Percentiles rank a stretch among this genome's conserved stretches.
Evolutionary conservation across 139 green algal genomes (phyloP).

Genomic region (Coelastrella sp.): DNA sequence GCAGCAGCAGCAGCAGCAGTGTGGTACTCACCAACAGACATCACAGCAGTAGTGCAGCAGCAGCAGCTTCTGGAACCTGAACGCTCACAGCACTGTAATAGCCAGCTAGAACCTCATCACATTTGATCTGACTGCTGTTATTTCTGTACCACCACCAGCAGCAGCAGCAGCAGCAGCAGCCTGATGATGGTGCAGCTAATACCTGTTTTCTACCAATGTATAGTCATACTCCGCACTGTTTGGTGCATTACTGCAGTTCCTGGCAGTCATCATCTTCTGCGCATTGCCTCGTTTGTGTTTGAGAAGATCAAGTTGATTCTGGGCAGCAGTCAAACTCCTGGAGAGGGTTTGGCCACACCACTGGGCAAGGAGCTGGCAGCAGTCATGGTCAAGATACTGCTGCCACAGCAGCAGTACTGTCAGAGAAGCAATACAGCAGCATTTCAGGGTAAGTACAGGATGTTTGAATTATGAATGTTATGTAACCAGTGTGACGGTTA

Average conservation of each 20-base stretch:
- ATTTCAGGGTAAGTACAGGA: slow-evolving; percentile 4
- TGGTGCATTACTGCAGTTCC: slow-evolving; percentile 8
- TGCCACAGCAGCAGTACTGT: slow-evolving; percentile 17
- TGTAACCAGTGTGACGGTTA: background rate
- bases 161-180: background rate
- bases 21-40: background rate
- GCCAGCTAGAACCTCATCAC: no score
- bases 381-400: slow-evolving; percentile 10
- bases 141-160: no score
- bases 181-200: background rate
- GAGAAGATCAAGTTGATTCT: slow-evolving; percentile 33
- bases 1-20: background rate
- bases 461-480: background rate
- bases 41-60: background rate
- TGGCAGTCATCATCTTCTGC: slow-evolving; percentile 7
- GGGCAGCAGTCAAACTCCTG: background rate
- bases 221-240: background rate
- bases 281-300: slow-evolving; percentile 21
- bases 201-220: background rate
- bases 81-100: no score
- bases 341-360: background rate
- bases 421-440: background rate
- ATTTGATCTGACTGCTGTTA: no score
- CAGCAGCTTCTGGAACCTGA: background rate
- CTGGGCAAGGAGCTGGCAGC: slow-evolving; percentile 1